These are phyloP conservation scores for Pogostemon cablin DNA, from an alignment of 257 asterid genomes.

Conservation along the genomic window DNA sequence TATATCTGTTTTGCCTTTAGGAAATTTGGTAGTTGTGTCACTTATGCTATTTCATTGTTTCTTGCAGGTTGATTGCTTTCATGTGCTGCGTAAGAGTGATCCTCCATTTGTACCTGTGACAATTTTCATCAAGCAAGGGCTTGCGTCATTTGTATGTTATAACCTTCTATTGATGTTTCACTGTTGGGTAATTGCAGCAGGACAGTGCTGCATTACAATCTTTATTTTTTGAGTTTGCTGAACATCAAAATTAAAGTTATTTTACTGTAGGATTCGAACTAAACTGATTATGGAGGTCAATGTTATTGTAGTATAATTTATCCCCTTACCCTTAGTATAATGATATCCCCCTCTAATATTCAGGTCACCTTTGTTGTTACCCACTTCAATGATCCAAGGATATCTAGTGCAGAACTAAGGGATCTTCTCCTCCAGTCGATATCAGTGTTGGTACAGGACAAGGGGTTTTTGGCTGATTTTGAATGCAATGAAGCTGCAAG, in stretches of 20 bases:
- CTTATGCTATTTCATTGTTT: conserved; percentile 26
- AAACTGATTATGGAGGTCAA: conserved; percentile 3
- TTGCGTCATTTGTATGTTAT: conserved; percentile 75
- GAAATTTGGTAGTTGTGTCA: neutral
- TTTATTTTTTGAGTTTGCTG: conserved; percentile 9
- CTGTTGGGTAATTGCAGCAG: conserved; percentile 7
- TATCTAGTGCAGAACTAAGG: conserved; percentile 82
- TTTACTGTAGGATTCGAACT: neutral
- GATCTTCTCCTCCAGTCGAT: conserved; percentile 98
- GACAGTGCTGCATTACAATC: neutral
- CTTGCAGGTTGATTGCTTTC: conserved; percentile 92
- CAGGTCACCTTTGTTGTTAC: conserved; percentile 86
- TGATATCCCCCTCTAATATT: neutral
- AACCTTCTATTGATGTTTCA: conserved; percentile 19
- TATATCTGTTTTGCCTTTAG: neutral
- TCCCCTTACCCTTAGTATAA: neutral
- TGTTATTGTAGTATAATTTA: neutral
- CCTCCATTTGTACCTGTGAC: conserved; percentile 91
- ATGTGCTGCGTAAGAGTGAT: conserved; percentile 92
- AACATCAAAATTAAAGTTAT: conserved; percentile 3
- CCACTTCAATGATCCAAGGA: conserved; percentile 93
- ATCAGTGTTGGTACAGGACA: conserved; percentile 84
- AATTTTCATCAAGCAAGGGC: conserved; percentile 85
- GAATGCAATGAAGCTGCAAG: conserved; percentile 89
- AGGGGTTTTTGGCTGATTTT: conserved; percentile 74